Percentiles rank a stretch among this genome's conserved stretches.
Conservation (phyloP, 495 filamentous ascomycete species). For the Penicillium fimorum region DNA sequence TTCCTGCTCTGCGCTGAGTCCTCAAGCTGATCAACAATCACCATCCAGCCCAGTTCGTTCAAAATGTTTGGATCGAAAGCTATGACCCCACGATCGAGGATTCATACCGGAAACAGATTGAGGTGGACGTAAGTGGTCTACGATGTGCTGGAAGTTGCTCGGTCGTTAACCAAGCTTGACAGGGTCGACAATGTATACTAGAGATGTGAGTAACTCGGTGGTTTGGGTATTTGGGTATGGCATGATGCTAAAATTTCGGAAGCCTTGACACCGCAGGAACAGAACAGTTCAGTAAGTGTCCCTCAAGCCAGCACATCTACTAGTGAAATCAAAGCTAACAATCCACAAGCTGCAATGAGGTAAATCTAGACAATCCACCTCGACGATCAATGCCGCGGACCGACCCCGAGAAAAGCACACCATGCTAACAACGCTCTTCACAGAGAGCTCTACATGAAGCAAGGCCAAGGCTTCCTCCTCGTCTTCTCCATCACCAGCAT, state of each 20-base stretch:
- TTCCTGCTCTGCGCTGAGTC: slow-evolving; percentile 7
- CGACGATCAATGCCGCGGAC: slow-evolving; percentile 3
- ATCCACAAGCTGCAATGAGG: slow-evolving; percentile 63
- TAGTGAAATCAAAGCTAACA: slow-evolving; percentile 30
- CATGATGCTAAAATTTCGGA: slow-evolving; percentile 8
- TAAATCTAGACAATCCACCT: slow-evolving; percentile 34
- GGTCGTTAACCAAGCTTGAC: slow-evolving; percentile 24
- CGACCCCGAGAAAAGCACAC: slow-evolving; percentile 9
- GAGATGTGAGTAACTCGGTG: slow-evolving; percentile 71
- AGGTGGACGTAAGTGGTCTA: slow-evolving; percentile 78
- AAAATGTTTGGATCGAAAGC: slow-evolving; percentile 98
- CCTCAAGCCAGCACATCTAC: slow-evolving; percentile 17
- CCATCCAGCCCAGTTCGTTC: slow-evolving; percentile 87
- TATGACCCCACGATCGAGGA: slow-evolving; percentile 99
- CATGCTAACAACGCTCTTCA: slow-evolving; percentile 22
- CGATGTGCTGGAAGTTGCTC: not conserved
- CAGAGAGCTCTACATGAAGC: slow-evolving; percentile 95
- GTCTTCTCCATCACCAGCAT: slow-evolving; percentile 95
- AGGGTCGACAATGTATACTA: slow-evolving; percentile 94
- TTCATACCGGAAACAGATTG: slow-evolving; percentile 90
- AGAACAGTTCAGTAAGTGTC: slow-evolving; percentile 88
- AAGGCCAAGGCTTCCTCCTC: slow-evolving; percentile 92
- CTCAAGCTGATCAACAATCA: slow-evolving; percentile 17
- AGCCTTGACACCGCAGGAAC: slow-evolving; percentile 96
- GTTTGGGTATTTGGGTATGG: slow-evolving; percentile 2